Percentiles rank a stretch among this genome's conserved stretches.
Evolutionary conservation across 2,329 filamentous ascomycete genomes (phyloP).

Genomic region (Aspergillus sp.): DNA sequence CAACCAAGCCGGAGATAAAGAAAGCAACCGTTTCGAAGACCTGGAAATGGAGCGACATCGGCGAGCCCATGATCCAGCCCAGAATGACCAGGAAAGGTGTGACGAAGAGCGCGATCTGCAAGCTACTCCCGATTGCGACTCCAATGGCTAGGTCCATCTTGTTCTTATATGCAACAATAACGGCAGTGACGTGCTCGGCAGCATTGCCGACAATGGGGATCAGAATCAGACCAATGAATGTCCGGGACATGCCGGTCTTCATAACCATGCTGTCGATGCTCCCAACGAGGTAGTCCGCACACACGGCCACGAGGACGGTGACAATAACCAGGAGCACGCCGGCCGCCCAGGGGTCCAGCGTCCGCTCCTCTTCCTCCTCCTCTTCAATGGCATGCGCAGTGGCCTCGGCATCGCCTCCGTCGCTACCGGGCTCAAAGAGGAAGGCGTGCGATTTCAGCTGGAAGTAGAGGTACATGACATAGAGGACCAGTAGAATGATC

Average conservation of each 20-base stretch:
- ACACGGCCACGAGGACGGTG: constrained; percentile 61
- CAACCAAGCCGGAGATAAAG: constrained; percentile 64
- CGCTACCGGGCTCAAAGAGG: constrained; percentile 50
- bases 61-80: constrained; percentile 63
- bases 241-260: constrained; percentile 63
- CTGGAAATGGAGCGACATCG: constrained; percentile 74
- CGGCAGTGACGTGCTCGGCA: constrained; percentile 71
- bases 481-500: constrained; percentile 64
- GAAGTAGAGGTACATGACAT: constrained; percentile 68
- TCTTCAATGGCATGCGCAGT: constrained; percentile 20
- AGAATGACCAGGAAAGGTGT: constrained; percentile 72
- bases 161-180: constrained; percentile 67
- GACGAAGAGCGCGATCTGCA: constrained; percentile 74
- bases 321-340: constrained; percentile 57
- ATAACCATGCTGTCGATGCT: constrained; percentile 65
- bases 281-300: constrained; percentile 67
- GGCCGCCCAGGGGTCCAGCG: constrained; percentile 56
- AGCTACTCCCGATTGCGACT: constrained; percentile 70
- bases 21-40: constrained; percentile 71
- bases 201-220: constrained; percentile 74
- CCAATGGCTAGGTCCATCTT: constrained; percentile 62
- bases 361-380: constrained; percentile 40
- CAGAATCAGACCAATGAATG: constrained; percentile 69
- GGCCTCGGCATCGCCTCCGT: constrained; percentile 32
- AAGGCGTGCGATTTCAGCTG: constrained; percentile 66